phyloP scores from a whole-genome alignment of 2,329 filamentous ascomycete genomes.

The Penicillium sp. region DNA sequence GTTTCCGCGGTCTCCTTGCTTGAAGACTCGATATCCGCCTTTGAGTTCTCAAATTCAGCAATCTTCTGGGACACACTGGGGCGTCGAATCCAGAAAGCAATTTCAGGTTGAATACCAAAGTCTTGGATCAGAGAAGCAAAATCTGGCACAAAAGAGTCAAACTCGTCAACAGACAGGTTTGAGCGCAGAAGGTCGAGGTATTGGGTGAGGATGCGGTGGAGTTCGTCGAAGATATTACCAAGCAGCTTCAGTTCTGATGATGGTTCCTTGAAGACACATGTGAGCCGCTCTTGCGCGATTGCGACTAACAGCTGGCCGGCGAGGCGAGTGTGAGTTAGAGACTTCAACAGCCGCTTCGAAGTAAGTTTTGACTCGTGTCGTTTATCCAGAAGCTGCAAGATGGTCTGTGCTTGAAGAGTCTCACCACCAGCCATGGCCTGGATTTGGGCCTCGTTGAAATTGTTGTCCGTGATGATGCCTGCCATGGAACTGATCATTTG shows the following conservation, averaged over 20 bases:
- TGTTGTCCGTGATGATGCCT: constrained; percentile 82
- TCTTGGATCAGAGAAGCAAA: constrained; percentile 74
- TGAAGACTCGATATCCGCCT: constrained; percentile 33
- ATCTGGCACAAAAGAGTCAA: constrained; percentile 76
- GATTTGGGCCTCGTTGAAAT: constrained; percentile 87
- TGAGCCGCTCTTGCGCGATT: constrained; percentile 85
- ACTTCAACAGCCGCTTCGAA: constrained; percentile 77
- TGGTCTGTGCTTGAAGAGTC: constrained; percentile 75
- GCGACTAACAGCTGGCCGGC: constrained; percentile 84
- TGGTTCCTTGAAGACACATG: constrained; percentile 78
- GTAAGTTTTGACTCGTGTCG: constrained; percentile 76
- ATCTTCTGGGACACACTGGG: constrained; percentile 73
- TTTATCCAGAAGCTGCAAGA: constrained; percentile 79
- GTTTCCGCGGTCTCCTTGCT: constrained; percentile 31
- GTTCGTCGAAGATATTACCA: constrained; percentile 85
- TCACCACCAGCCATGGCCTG: constrained; percentile 87
- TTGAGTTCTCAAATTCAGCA: constrained; percentile 42
- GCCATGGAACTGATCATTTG: constrained; percentile 92
- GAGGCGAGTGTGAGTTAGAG: constrained; percentile 76
- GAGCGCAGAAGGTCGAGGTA: constrained; percentile 87
- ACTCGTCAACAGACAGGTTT: constrained; percentile 75
- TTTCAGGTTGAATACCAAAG: constrained; percentile 76
- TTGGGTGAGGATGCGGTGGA: constrained; percentile 81
- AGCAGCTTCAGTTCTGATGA: constrained; percentile 86
- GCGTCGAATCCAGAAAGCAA: constrained; percentile 85